phyloP scores from a whole-genome alignment of 129 eudicot genomes.

The Flaveria bidentis region DNA sequence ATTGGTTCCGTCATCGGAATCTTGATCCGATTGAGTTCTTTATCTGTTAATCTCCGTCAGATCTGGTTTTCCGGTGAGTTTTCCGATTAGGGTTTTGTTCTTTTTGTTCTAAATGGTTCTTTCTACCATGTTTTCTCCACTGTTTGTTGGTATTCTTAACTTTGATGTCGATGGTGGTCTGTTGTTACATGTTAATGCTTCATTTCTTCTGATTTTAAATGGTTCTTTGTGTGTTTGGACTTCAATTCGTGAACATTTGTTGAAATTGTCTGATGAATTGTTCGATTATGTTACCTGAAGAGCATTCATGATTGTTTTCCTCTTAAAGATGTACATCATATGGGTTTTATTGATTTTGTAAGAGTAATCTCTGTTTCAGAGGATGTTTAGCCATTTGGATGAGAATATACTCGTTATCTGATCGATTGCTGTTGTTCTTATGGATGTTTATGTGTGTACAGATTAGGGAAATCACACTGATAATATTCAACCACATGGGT shows the following conservation, averaged over 20 bases:
- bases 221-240: not conserved
- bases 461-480: conserved; percentile 22
- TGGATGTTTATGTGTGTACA: conserved; percentile 29
- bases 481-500: conserved; percentile 7
- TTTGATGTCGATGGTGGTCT: not conserved
- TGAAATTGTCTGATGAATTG: not conserved
- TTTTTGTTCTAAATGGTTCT: too few relatives aligned
- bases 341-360: not conserved
- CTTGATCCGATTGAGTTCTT: conserved; percentile 16
- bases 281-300: not conserved
- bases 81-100: not conserved
- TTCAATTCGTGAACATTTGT: not conserved
- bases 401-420: not conserved
- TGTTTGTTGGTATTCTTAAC: not conserved
- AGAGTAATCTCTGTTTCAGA: not conserved
- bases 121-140: not conserved
- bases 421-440: not conserved
- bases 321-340: not conserved
- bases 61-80: conserved; percentile 50
- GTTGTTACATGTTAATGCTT: conserved; percentile 3
- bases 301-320: not conserved
- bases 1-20: conserved; percentile 6
- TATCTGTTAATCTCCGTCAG: conserved; percentile 32
- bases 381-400: too few relatives aligned
- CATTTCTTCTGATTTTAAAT: not conserved